phyloP scores from a whole-genome alignment of 2,329 filamentous ascomycete genomes.

The Talaromyces rugulosus region DNA sequence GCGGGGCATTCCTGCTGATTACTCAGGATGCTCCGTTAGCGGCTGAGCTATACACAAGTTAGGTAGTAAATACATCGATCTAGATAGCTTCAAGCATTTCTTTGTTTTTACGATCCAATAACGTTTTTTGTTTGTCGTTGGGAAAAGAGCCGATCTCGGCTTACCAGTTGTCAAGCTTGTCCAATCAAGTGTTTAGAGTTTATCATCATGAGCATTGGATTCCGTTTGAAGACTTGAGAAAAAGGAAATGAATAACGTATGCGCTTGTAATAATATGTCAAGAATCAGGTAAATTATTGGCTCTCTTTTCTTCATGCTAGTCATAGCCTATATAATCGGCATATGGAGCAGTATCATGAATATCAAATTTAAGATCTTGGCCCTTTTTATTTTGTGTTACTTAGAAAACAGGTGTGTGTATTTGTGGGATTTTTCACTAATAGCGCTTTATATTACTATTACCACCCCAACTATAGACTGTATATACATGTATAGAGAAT shows the following conservation, averaged over 20 bases:
- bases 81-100: not conserved
- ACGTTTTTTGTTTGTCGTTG: not conserved
- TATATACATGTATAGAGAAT: no score
- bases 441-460: no score
- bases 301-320: not conserved
- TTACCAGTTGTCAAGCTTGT: not conserved
- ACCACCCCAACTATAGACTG: no score
- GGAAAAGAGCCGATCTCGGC: not conserved
- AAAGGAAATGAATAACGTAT: not conserved
- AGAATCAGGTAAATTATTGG: not conserved
- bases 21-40: not conserved
- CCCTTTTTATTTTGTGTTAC: not conserved
- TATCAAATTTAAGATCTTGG: no score
- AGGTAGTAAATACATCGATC: not conserved
- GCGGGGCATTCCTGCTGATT: not conserved
- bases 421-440: not conserved
- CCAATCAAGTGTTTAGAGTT: not conserved
- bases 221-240: not conserved
- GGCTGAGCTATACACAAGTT: not conserved
- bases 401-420: not conserved
- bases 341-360: not conserved
- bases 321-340: not conserved
- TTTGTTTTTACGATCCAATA: not conserved
- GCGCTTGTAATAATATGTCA: not conserved
- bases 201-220: not conserved